These are phyloP conservation scores for Microdochium nivale DNA, from an alignment of 2,329 filamentous ascomycete genomes.

Conservation along the genomic window DNA sequence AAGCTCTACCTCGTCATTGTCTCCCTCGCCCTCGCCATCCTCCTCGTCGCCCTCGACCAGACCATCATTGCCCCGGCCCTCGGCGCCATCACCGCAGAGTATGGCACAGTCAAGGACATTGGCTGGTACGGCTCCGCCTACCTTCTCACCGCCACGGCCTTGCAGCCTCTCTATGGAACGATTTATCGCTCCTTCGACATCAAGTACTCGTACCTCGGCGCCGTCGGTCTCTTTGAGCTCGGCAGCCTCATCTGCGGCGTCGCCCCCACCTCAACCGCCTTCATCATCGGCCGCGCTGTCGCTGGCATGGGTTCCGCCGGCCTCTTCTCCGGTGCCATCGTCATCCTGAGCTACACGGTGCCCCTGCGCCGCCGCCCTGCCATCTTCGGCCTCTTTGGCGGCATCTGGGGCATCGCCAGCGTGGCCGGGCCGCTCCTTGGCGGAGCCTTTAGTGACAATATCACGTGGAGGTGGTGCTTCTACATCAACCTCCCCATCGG, in stretches of 20 bases:
- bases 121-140: slow-evolving; percentile 1
- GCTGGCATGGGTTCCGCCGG: neutral
- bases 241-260: neutral
- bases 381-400: neutral
- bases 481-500: slow-evolving; percentile 29
- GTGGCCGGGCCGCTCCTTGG: neutral
- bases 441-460: neutral
- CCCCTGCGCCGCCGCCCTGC: neutral
- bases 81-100: slow-evolving; percentile 1
- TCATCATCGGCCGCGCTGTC: neutral
- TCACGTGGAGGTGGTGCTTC: neutral
- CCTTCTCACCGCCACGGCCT: neutral
- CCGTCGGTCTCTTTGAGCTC: neutral
- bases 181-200: neutral
- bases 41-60: slow-evolving; percentile 1
- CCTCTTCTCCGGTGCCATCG: slow-evolving; percentile 1
- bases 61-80: slow-evolving; percentile 1
- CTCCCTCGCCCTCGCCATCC: neutral
- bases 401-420: neutral
- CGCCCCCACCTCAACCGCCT: neutral
- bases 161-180: slow-evolving; percentile 1
- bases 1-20: slow-evolving; percentile 1
- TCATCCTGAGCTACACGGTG: neutral
- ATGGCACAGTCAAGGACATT: neutral
- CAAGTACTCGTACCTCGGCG: neutral